These are phyloP conservation scores for Plasmodium chabaudi DNA, from an alignment of 169 alveolate species.

Conservation along the genomic window DNA sequence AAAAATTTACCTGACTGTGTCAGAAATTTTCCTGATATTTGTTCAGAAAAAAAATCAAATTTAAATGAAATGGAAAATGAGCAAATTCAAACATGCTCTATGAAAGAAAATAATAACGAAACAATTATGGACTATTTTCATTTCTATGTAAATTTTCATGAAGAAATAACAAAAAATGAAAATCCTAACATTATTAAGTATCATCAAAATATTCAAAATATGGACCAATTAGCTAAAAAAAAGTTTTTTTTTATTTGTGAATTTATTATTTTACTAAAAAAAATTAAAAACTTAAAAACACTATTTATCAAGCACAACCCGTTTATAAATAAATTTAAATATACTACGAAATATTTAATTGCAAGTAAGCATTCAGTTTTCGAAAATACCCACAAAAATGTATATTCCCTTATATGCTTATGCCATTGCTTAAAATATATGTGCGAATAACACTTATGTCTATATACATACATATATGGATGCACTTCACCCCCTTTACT, in stretches of 20 bases:
- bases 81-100: not conserved
- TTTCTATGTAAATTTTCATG: conserved; percentile 28
- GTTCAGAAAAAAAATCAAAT: not conserved
- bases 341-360: conserved; percentile 35
- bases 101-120: not conserved
- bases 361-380: conserved; percentile 30
- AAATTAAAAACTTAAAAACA: conserved; percentile 37
- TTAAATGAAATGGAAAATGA: conserved; percentile 5
- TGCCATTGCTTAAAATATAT: not conserved
- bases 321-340: conserved; percentile 31
- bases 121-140: not conserved
- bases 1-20: not conserved
- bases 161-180: conserved; percentile 25
- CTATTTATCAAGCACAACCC: conserved; percentile 44
- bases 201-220: conserved; percentile 39
- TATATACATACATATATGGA: not conserved
- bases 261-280: conserved; percentile 27
- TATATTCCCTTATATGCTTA: not conserved
- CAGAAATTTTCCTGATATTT: not conserved
- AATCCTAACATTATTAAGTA: conserved; percentile 4
- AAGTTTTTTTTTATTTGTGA: conserved; percentile 49
- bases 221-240: conserved; percentile 29
- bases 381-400: not conserved
- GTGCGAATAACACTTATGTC: not conserved
- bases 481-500: not conserved